Conservation (phyloP, 1,284 basidiomycete species). For the Caloboletus inedulis region DNA sequence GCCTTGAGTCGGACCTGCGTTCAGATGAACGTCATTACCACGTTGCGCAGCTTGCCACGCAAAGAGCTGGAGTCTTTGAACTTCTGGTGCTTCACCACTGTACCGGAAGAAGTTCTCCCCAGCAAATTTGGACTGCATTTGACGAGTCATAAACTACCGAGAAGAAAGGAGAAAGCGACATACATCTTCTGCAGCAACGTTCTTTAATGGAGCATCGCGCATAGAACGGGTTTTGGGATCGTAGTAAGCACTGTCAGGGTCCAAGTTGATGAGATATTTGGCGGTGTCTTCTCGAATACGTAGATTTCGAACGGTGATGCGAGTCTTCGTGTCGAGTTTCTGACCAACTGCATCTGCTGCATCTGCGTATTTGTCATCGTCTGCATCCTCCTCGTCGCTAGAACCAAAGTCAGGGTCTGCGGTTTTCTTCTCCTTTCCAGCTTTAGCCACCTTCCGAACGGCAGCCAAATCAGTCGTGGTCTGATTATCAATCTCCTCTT, state of each 20-base stretch:
- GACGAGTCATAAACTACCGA: conserved; percentile 9
- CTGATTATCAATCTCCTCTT: conserved; percentile 97
- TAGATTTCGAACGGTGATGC: conserved; percentile 96
- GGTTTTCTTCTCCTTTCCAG: conserved; percentile 59
- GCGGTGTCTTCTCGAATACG: conserved; percentile 99
- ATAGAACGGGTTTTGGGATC: conserved; percentile 99
- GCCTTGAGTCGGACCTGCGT: conserved; percentile 95
- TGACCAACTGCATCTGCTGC: conserved; percentile 97
- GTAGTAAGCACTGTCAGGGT: conserved; percentile 95
- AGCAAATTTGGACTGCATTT: conserved; percentile 76
- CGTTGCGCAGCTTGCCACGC: conserved; percentile 95
- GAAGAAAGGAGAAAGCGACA: conserved; percentile 25
- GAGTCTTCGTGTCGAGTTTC: conserved; percentile 96
- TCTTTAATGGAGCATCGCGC: conserved; percentile 90
- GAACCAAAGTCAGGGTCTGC: conserved; percentile 93
- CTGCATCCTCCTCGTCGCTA: conserved; percentile 91
- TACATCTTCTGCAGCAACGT: conserved; percentile 82
- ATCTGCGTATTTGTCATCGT: conserved; percentile 97
- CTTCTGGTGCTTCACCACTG: conserved; percentile 87
- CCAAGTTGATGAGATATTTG: conserved; percentile 97
- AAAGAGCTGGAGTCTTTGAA: conserved; percentile 91
- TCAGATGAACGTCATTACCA: conserved; percentile 93
- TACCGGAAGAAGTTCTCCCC: conserved; percentile 95
- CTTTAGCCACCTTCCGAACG: conserved; percentile 81
- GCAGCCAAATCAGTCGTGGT: conserved; percentile 86